Conservation (phyloP, 179 eudicot genomes). For the Amaranthus tricolor region DNA sequence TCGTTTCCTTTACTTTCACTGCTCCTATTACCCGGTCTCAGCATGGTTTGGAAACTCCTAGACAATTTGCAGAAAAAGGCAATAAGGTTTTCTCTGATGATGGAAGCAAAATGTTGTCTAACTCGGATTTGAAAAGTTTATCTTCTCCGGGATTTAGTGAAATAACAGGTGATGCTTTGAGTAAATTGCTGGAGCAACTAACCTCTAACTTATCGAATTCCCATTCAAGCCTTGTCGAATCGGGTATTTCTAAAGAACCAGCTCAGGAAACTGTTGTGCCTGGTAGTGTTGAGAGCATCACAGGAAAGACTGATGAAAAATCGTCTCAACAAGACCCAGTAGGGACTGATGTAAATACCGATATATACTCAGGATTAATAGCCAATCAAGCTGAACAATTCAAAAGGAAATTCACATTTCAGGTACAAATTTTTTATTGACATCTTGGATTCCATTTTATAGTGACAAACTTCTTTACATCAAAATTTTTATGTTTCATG, state of each 20-base stretch:
- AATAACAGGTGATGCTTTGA: constrained; percentile 66
- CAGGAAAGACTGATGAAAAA: constrained; percentile 26
- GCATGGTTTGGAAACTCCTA: constrained; percentile 32
- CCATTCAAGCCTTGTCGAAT: constrained; percentile 25
- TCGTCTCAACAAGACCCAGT: constrained; percentile 27
- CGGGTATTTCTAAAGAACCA: constrained; percentile 32
- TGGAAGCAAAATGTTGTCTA: constrained; percentile 34
- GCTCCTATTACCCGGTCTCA: constrained; percentile 64
- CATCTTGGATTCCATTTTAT: not conserved
- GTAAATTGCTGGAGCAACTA: constrained; percentile 68
- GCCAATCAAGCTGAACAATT: constrained; percentile 30
- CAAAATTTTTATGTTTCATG: not conserved
- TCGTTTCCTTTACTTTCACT: constrained; percentile 89
- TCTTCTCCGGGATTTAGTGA: constrained; percentile 48
- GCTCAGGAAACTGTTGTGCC: constrained; percentile 30
- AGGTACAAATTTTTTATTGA: constrained; percentile 38
- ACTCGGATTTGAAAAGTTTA: constrained; percentile 39
- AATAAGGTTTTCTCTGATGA: constrained; percentile 34
- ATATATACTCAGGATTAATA: constrained; percentile 25
- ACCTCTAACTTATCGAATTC: constrained; percentile 50
- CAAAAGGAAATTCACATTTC: constrained; percentile 37
- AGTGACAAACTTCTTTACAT: not conserved
- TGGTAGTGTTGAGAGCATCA: constrained; percentile 30
- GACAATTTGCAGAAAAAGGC: constrained; percentile 30
- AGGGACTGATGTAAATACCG: constrained; percentile 27